phyloP scores from a whole-genome alignment of 1,139 yeast genomes.

The Yamadazyma conglobata region DNA sequence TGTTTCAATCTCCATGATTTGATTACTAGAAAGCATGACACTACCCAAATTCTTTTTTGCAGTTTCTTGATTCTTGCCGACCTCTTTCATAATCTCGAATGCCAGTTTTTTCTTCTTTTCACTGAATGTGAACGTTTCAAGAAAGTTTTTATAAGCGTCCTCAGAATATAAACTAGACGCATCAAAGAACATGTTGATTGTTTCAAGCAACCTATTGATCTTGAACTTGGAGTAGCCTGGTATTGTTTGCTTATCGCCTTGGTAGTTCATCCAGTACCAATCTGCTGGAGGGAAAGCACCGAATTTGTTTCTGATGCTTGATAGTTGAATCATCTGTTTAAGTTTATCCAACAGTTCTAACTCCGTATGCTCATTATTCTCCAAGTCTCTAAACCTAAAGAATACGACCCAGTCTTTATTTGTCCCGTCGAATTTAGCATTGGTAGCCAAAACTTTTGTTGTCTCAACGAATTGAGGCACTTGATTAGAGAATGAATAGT shows the following conservation, averaged over 20 bases:
- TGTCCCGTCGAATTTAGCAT: slow-evolving; percentile 33
- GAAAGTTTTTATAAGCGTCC: slow-evolving; percentile 4
- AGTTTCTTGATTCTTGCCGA: slow-evolving; percentile 18
- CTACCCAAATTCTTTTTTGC: slow-evolving; percentile 19
- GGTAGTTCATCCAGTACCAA: slow-evolving; percentile 37
- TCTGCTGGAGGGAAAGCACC: slow-evolving; percentile 38
- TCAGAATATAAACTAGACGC: slow-evolving; percentile 27
- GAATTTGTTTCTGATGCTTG: slow-evolving; percentile 33
- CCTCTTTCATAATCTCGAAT: slow-evolving; percentile 30
- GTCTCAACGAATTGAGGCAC: slow-evolving; percentile 18
- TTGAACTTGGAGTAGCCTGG: slow-evolving; percentile 35
- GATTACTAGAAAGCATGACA: slow-evolving; percentile 22
- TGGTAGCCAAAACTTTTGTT: slow-evolving; percentile 24
- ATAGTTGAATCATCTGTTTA: slow-evolving; percentile 28
- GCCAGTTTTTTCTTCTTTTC: slow-evolving; percentile 23
- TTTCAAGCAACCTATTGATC: slow-evolving; percentile 46
- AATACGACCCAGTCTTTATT: slow-evolving; percentile 35
- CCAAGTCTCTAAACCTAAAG: slow-evolving; percentile 14
- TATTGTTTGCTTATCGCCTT: slow-evolving; percentile 22
- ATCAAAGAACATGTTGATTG: slow-evolving; percentile 45
- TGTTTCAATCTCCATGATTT: slow-evolving; percentile 48
- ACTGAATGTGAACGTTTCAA: slow-evolving; percentile 6
- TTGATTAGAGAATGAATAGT: slow-evolving; percentile 26
- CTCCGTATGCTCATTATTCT: slow-evolving; percentile 18
- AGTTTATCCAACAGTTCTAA: slow-evolving; percentile 40